A percentile compares a stretch with the other conserved stretches of the same genome.
phyloP scores from a whole-genome alignment of 1,139 yeast genomes.

The Blastobotrys serpentis region DNA sequence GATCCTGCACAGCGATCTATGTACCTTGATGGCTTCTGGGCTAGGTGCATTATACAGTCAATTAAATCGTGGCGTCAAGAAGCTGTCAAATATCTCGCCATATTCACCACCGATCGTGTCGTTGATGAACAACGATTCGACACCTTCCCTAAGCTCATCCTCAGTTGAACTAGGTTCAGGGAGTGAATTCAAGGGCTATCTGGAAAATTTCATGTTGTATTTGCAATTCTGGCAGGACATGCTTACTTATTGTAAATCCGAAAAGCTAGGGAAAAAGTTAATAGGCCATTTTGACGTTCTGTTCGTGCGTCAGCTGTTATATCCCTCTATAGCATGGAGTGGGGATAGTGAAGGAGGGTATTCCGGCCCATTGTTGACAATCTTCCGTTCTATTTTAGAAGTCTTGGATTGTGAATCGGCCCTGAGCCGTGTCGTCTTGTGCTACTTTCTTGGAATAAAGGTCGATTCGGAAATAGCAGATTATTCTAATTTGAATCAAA shows the following conservation, averaged over 20 bases:
- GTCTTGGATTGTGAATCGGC: conserved; percentile 28
- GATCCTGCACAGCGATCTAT: conserved; percentile 34
- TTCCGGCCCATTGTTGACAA: conserved; percentile 22
- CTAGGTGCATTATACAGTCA: conserved; percentile 37
- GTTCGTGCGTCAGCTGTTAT: conserved; percentile 33
- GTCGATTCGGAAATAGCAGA: conserved; percentile 6
- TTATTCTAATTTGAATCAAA: conserved; percentile 9
- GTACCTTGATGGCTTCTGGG: conserved; percentile 36
- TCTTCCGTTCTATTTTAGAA: conserved; percentile 27
- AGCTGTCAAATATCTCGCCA: conserved; percentile 7
- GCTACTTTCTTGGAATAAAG: conserved; percentile 26
- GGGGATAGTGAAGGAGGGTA: conserved; percentile 27
- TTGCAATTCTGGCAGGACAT: conserved; percentile 38
- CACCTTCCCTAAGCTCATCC: background rate
- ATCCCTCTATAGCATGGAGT: conserved; percentile 32
- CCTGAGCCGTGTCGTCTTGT: conserved; percentile 30
- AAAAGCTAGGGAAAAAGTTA: conserved; percentile 23
- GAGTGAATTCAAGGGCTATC: conserved; percentile 6
- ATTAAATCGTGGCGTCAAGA: conserved; percentile 19
- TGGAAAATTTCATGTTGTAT: conserved; percentile 29
- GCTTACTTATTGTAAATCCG: conserved; percentile 26
- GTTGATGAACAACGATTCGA: conserved; percentile 4
- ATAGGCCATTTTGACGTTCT: conserved; percentile 32
- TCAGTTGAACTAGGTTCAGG: background rate
- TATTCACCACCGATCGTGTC: conserved; percentile 19